Evolutionary conservation across 83 land plant species (phyloP), one percentile per base, ranked within the genome.

Genomic region (Picea engelmannii): DNA sequence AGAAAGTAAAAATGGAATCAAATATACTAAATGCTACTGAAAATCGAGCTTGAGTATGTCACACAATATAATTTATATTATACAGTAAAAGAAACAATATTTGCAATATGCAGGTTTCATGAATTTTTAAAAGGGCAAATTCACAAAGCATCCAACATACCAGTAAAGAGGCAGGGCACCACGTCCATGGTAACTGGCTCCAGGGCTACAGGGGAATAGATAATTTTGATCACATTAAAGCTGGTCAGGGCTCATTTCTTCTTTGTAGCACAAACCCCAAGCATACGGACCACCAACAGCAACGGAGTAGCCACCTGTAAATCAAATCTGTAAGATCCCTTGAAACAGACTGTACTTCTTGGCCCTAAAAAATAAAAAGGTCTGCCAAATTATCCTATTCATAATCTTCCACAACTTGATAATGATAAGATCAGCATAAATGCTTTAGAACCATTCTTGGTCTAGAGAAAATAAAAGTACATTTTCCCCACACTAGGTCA

Each of bases 221-320:
- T n/a, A n/a, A n/a, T n/a, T n/a, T n/a, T n/a, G n/a, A n/a, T n/a
- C n/a, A n/a, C n/a, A n/a, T n/a, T n/a, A n/a, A n/a, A n/a, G n/a
- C n/a, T n/a, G n/a, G n/a, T n/a, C n/a, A n/a, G n/a, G n/a, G n/a
- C n/a, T n/a, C n/a, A n/a, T n/a, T n/a, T n/a, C n/a, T n/a, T n/a
- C n/a, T n/a, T n/a, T n/a, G n/a, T n/a, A 94, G 90, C 96, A 94
- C 12, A 94, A 81, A 27, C 96, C 96, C 93, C 93, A 94, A 12
- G 96, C 96, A 52, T 80, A 68, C 2, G 94, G 94, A 2, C 94
- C 96, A 27, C 91, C 96, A 9, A 89, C 85, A 0, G 92, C 92
- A 71, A 88, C 94, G 12, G 81, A 82, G 76, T 93, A 93, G 16
- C 96, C 96, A 84, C 96, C 94, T 93, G 87, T 62, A 87, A 81